Percentiles rank a stretch among this genome's conserved stretches.
phyloP scores from a whole-genome alignment of 805 yeast species.

The Blastobotrys muscicola region DNA sequence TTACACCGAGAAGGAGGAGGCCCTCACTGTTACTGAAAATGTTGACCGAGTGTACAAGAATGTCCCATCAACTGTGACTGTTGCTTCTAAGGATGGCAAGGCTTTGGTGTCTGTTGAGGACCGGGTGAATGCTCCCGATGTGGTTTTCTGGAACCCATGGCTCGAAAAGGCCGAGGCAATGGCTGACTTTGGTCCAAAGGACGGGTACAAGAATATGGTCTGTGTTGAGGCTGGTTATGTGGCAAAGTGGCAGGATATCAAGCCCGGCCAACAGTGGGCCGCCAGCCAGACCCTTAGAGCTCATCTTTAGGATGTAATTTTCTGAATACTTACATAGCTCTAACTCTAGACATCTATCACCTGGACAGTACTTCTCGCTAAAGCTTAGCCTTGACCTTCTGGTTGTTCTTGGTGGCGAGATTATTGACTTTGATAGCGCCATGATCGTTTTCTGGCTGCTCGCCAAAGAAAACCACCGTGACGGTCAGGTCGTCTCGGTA shows the following conservation, averaged over 20 bases:
- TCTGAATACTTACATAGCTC: no score
- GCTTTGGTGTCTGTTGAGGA: slow-evolving; percentile 54
- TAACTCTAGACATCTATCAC: no score
- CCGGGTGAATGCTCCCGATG: slow-evolving; percentile 52
- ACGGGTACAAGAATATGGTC: slow-evolving; percentile 77
- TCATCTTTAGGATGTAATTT: slow-evolving; percentile 1
- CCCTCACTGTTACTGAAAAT: slow-evolving; percentile 39
- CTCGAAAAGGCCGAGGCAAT: slow-evolving; percentile 66
- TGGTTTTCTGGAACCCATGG: slow-evolving; percentile 99
- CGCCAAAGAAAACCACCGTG: slow-evolving; percentile 87
- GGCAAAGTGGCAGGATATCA: slow-evolving; percentile 49
- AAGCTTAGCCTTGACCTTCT: neutral
- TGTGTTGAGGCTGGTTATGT: slow-evolving; percentile 95
- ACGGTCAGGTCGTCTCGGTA: slow-evolving; percentile 95
- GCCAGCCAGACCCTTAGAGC: slow-evolving; percentile 49
- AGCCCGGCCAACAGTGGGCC: slow-evolving; percentile 68
- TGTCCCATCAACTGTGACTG: slow-evolving; percentile 35
- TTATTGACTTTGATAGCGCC: slow-evolving; percentile 24
- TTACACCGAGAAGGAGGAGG: slow-evolving; percentile 23
- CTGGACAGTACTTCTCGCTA: no score
- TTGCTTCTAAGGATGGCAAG: slow-evolving; percentile 59
- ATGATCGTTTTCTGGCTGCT: slow-evolving; percentile 15
- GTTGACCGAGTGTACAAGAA: slow-evolving; percentile 75
- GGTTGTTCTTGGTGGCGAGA: slow-evolving; percentile 18
- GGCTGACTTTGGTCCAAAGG: slow-evolving; percentile 82